These are phyloP conservation scores for Fusarium devonianum DNA, from an alignment of 2,329 filamentous ascomycete species.

Conservation along the genomic window DNA sequence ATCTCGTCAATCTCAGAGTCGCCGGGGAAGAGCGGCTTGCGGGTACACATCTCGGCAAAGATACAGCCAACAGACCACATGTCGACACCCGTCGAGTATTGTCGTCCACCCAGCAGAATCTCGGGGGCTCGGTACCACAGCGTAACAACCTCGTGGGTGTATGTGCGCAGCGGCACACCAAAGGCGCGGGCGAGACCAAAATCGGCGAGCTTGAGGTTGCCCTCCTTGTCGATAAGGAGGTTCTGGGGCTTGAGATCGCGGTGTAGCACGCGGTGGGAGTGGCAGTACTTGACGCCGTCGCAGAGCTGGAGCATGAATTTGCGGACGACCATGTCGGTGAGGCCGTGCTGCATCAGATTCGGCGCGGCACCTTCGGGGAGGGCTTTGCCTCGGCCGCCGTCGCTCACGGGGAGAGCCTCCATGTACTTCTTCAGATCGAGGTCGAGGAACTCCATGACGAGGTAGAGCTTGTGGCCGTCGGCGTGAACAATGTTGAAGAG, in stretches of 20 bases:
- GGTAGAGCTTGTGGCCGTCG: constrained; percentile 92
- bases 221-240: constrained; percentile 82
- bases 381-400: constrained; percentile 85
- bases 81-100: constrained; percentile 93
- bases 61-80: constrained; percentile 97
- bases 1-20: constrained; percentile 71
- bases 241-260: constrained; percentile 93
- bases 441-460: constrained; percentile 91
- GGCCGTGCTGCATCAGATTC: constrained; percentile 70
- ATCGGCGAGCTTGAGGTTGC: constrained; percentile 89
- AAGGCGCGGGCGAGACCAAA: constrained; percentile 90
- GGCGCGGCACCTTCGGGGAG: constrained; percentile 78
- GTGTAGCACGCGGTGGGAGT: constrained; percentile 86
- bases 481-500: constrained; percentile 93
- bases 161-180: constrained; percentile 87
- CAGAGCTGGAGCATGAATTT: constrained; percentile 92
- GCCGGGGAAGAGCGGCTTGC: constrained; percentile 90
- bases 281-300: constrained; percentile 85
- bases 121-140: constrained; percentile 93
- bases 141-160: constrained; percentile 94
- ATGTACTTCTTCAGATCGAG: constrained; percentile 96
- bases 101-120: constrained; percentile 86
- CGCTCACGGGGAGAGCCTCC: constrained; percentile 84
- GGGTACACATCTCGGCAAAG: constrained; percentile 95
- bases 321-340: constrained; percentile 84